phyloP scores from a whole-genome alignment of 495 filamentous ascomycete species.

The Penicillium maclennaniae region DNA sequence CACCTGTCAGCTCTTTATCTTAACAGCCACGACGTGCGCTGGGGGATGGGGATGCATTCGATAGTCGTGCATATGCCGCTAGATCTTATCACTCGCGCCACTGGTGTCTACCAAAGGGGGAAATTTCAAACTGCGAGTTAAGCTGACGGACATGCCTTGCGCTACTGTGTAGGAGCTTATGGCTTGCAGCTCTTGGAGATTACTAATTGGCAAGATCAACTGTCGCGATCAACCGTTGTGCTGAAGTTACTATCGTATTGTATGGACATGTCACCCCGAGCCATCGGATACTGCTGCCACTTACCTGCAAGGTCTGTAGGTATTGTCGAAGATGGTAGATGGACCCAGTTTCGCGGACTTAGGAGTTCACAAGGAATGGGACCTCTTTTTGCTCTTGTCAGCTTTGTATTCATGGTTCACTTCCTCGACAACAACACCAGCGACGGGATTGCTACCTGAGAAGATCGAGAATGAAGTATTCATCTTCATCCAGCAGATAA shows the following conservation, averaged over 20 bases:
- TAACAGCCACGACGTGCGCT: not conserved
- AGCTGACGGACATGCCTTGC: not conserved
- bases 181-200: not conserved
- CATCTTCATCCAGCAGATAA: not conserved
- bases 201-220: not conserved
- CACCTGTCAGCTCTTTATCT: not conserved
- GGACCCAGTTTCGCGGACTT: not conserved
- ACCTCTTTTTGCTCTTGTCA: not conserved
- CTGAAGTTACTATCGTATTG: not conserved
- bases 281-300: not conserved
- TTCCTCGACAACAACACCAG: not conserved
- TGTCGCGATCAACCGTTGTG: not conserved
- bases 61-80: not conserved
- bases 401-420: not conserved
- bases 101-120: not conserved
- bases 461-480: not conserved
- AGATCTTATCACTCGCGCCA: not conserved
- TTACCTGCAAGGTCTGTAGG: not conserved
- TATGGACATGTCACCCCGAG: not conserved
- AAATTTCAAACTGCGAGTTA: not conserved
- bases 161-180: not conserved
- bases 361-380: not conserved
- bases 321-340: not conserved
- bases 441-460: not conserved
- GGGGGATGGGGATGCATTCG: not conserved